A percentile compares a stretch with the other conserved stretches of the same genome.
These are phyloP conservation scores for Arthonia radiata DNA, from an alignment of 495 filamentous ascomycete genomes.

Conservation along the genomic window DNA sequence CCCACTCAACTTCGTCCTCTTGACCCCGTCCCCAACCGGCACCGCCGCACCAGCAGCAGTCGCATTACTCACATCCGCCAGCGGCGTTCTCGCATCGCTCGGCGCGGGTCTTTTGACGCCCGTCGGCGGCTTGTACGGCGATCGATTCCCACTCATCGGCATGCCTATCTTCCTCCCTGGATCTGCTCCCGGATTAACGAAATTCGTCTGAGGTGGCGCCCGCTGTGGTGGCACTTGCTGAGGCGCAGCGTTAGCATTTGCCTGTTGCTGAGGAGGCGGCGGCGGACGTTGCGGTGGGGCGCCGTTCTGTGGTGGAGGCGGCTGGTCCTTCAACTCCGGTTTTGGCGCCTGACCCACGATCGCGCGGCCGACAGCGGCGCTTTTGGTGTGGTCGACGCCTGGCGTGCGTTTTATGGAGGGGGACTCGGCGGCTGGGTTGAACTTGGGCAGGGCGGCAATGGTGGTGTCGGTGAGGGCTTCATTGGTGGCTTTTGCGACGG, in stretches of 20 bases:
- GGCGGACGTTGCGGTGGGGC: constrained; percentile 8
- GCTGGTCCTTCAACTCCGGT: constrained; percentile 4
- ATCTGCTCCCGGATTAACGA: constrained; percentile 47
- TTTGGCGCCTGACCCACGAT: constrained; percentile 1
- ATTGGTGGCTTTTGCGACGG: constrained; percentile 19
- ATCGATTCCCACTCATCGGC: constrained; percentile 30
- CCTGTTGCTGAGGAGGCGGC: constrained; percentile 1
- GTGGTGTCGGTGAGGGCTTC: constrained; percentile 11
- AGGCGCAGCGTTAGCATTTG: constrained; percentile 6
- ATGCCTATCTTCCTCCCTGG: constrained; percentile 47
- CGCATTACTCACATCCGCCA: no score
- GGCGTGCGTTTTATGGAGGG: constrained; percentile 74
- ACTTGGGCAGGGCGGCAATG: constrained; percentile 26
- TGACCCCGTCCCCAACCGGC: no score
- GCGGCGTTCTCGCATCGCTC: no score
- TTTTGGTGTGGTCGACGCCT: constrained; percentile 61
- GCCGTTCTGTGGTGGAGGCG: constrained; percentile 7
- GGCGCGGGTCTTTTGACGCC: no score
- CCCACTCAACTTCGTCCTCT: no score
- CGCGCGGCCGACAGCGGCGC: constrained; percentile 32
- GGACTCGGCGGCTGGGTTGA: constrained; percentile 63
- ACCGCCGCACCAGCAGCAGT: no score
- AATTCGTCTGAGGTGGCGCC: constrained; percentile 19
- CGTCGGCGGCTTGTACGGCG: constrained; percentile 29
- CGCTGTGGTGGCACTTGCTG: constrained; percentile 2